Evolutionary conservation across 2,329 filamentous ascomycete genomes (phyloP), one percentile per base, ranked within the genome.

Genomic region (Dactylellina parvicollis): DNA sequence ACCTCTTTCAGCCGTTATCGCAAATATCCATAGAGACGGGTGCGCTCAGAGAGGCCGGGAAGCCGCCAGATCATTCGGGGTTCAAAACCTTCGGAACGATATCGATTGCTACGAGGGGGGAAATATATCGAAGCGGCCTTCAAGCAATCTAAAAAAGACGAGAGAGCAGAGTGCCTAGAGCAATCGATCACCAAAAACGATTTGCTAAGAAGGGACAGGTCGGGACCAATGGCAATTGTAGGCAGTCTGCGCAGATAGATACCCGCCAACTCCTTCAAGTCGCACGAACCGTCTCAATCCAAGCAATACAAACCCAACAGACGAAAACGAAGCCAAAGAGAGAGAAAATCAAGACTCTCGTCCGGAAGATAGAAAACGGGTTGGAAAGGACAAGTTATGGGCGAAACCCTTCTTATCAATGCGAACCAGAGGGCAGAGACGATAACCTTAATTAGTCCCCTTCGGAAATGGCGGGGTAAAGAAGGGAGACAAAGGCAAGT

Each of bases 1-100:
- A 73, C 69, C 69, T 73, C 69, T 54, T 61, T 73, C 69, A 73
- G 47, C 69, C 69, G 59, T 73, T 66, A 52, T 66, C 69, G 69
- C 69, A 73, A 66, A 61, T 55, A 56, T 73, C 69, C 69, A 73
- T 73, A 66, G 60, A 73, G 69, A 60, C 69, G 55, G 55, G 28
- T 69, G 55, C 32, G 26, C 60, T 55, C 59, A 38, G 44, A 60
- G 52, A 64, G 69, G 40, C 54, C 44, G 59, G 34, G 28, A 47
- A 54, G 38, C 64, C 47, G 47, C 46, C 52, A 49, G 66, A 64
- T 42, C 59, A 72, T 65, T 30, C 4, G 44, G 24, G 44, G 36
- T 18, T 28, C 30, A 32, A 36, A 52, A 9, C n/a, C 16, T 38
- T 32, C 1, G n/a, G n/a, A n/a, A n/a, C n/a, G 20, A 36, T 14